Percentiles rank a stretch among this genome's conserved stretches.
These are phyloP conservation scores for Dipodascopsis uninucleata DNA, from an alignment of 805 yeast species.

Conservation along the genomic window DNA sequence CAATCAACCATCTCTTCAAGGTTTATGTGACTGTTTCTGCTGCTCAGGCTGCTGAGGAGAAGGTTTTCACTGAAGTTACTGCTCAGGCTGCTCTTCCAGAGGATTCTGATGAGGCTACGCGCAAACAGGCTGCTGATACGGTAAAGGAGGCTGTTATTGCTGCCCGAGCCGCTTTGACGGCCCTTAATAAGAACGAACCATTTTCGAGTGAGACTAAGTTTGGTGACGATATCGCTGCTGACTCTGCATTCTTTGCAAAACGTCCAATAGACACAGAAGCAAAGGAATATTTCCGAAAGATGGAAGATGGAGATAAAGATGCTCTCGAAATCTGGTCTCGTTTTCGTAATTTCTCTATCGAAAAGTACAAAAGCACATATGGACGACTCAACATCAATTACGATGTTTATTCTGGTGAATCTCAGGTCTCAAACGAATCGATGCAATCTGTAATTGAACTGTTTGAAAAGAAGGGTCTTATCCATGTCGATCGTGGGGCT, in stretches of 20 bases:
- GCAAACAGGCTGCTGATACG: conserved; percentile 21
- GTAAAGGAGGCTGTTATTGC: conserved; percentile 15
- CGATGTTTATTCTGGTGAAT: conserved; percentile 92
- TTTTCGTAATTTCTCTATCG: conserved; percentile 88
- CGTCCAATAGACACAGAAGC: conserved; percentile 70
- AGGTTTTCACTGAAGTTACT: conserved; percentile 46
- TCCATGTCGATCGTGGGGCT: conserved; percentile 89
- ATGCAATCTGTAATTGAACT: conserved; percentile 63
- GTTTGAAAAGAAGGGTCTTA: conserved; percentile 64
- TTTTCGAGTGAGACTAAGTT: conserved; percentile 1
- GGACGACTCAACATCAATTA: conserved; percentile 86
- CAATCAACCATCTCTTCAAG: conserved; percentile 90
- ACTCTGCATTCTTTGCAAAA: conserved; percentile 14
- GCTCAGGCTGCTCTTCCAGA: conserved; percentile 12
- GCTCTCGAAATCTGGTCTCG: conserved; percentile 77
- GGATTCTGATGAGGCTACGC: conserved; percentile 5
- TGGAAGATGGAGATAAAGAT: conserved; percentile 89
- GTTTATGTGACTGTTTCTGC: conserved; percentile 85
- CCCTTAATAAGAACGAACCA: conserved; percentile 14
- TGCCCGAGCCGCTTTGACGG: conserved; percentile 2
- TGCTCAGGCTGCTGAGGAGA: conserved; percentile 65
- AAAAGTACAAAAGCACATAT: conserved; percentile 79
- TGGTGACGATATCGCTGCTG: conserved; percentile 1
- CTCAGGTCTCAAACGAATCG: conserved; percentile 74
- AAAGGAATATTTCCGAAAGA: conserved; percentile 75